phyloP scores from a whole-genome alignment of 208 protist genomes.

The Angomonas deanei region DNA sequence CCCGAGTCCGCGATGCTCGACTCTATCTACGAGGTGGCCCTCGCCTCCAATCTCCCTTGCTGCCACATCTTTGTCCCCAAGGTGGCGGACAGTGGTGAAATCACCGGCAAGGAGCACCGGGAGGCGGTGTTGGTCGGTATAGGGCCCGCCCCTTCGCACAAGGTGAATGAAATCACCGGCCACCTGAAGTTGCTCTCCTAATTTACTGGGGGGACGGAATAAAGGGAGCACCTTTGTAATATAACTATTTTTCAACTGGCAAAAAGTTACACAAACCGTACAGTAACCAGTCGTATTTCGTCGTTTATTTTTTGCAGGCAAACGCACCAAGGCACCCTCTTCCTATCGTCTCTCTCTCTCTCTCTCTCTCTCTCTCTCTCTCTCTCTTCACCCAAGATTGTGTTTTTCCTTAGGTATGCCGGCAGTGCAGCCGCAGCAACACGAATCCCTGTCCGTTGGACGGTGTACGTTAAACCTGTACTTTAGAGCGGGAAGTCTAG shows the following conservation, averaged over 20 bases:
- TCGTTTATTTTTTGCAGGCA: too few species aligned
- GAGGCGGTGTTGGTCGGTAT: not conserved
- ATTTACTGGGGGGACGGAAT: too few species aligned
- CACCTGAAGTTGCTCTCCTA: not conserved
- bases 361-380: not conserved
- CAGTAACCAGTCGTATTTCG: too few species aligned
- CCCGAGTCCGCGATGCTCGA: not conserved
- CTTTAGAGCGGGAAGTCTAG: constrained; percentile 19
- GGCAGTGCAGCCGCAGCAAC: not conserved
- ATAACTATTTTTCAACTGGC: too few species aligned
- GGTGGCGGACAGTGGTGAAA: too few species aligned
- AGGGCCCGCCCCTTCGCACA: not conserved
- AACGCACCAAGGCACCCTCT: not conserved
- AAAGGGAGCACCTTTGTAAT: too few species aligned
- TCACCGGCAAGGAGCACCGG: not conserved
- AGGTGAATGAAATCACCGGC: not conserved
- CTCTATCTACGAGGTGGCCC: not conserved
- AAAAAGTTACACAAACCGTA: too few species aligned
- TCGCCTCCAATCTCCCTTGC: not conserved
- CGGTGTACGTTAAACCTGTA: not conserved
- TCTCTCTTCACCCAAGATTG: not conserved
- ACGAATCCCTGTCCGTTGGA: constrained; percentile 6
- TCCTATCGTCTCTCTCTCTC: not conserved
- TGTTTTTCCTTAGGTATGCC: not conserved
- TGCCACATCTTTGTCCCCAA: too few species aligned